Evolutionary conservation across 2,329 filamentous ascomycete genomes (phyloP).

Genomic region (Xylariomycetidae sp.): DNA sequence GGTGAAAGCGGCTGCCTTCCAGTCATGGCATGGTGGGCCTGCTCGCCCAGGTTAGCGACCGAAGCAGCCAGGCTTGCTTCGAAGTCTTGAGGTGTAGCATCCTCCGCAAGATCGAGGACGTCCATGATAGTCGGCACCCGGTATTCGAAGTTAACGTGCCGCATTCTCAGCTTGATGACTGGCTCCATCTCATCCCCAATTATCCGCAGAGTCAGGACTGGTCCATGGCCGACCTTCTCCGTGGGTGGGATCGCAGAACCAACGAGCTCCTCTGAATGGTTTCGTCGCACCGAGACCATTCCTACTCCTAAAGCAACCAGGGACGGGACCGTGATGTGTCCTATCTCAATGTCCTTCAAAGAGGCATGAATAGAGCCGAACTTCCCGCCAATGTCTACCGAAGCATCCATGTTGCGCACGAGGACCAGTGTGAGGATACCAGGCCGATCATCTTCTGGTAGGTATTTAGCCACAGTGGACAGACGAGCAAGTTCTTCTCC

Average conservation of each 20-base stretch:
- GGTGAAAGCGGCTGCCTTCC: constrained; percentile 18
- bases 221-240: constrained; percentile 21
- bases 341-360: constrained; percentile 61
- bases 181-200: constrained; percentile 94
- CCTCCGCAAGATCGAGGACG: constrained; percentile 62
- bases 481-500: constrained; percentile 75
- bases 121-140: constrained; percentile 78
- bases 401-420: constrained; percentile 56
- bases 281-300: constrained; percentile 55
- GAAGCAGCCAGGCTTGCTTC: constrained; percentile 72
- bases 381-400: constrained; percentile 58
- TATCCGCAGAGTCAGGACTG: constrained; percentile 79
- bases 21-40: constrained; percentile 46
- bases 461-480: constrained; percentile 84
- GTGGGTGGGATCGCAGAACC: constrained; percentile 38
- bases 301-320: constrained; percentile 73
- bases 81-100: constrained; percentile 65
- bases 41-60: constrained; percentile 67
- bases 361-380: constrained; percentile 59
- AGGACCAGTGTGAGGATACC: constrained; percentile 72
- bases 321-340: constrained; percentile 79
- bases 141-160: constrained; percentile 83
- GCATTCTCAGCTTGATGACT: constrained; percentile 78
- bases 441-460: constrained; percentile 91
- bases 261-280: constrained; percentile 65